These are phyloP conservation scores for Tetrapisispora arboricola DNA, from an alignment of 805 yeast species.

Conservation along the genomic window DNA sequence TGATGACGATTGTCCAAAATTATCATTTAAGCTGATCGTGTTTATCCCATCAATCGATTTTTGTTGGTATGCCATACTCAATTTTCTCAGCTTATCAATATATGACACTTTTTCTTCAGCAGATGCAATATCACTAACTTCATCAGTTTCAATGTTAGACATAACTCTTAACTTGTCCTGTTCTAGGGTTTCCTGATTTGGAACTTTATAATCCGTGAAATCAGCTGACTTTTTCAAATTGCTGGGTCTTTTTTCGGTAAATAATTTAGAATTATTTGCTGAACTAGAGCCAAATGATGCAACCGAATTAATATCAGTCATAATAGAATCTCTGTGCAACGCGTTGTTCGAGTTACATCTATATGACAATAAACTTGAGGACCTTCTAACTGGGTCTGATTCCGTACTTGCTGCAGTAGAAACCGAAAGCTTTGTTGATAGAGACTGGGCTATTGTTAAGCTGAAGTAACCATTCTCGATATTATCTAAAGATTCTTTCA, in stretches of 20 bases:
- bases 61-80: background rate
- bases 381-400: conserved; percentile 3
- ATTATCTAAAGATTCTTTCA: conserved; percentile 46
- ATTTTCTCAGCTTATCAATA: conserved; percentile 1
- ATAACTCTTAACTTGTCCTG: conserved; percentile 6
- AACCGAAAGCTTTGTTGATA: conserved; percentile 28
- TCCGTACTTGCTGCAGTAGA: conserved; percentile 21
- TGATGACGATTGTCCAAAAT: background rate
- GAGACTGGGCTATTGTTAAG: conserved; percentile 39
- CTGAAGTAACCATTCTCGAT: conserved; percentile 61
- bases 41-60: background rate
- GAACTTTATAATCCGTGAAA: background rate
- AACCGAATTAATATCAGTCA: conserved; percentile 18
- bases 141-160: background rate
- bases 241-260: conserved; percentile 15
- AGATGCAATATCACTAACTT: background rate
- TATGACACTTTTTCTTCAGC: background rate
- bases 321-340: conserved; percentile 19
- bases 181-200: conserved; percentile 5
- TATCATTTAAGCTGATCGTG: background rate
- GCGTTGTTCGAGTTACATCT: conserved; percentile 7
- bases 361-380: background rate
- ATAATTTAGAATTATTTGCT: conserved; percentile 5
- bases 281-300: conserved; percentile 14
- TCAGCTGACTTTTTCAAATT: conserved; percentile 14